Evolutionary conservation across 805 yeast species (phyloP), one percentile per base, ranked within the genome.

Genomic region (Lachancea dasiensis): DNA sequence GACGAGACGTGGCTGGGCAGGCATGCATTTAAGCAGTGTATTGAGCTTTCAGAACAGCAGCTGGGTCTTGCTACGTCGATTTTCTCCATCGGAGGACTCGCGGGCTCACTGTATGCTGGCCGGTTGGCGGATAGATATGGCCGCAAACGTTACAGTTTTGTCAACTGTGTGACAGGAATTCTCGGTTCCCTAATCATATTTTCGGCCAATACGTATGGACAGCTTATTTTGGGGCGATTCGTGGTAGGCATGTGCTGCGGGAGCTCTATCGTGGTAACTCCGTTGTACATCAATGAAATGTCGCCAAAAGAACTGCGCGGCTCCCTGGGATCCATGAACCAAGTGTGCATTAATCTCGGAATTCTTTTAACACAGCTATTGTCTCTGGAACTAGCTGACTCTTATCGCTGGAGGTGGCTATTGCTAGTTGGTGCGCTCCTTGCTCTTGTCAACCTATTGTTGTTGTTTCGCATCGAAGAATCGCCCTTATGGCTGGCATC

Each of bases 241-340:
- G 49, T 85, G 4, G 74, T 85, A 14, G 98, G 98, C 0, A 34
- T 86, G 2, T 95, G 84, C 1, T 94, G 96, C 6, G 98, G 98
- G 3, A 68, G 79, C 9, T 81, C 90, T 1, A 72, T 92, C 41
- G 97, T 92, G 3, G 77, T 84, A 13, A 81, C 87, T 0, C 95
- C 97, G 0, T 60, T 92, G 43, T 79, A 77, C 48, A 76, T 92
- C 50, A 81, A 79, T 54, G 95, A 87, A 60, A 71, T 87, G 8
- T 68, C 92, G 6, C 96, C 97, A 0, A 59, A 69, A 1, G 66
- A 66, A 3, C 61, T 73, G 44, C 74, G 81, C 34, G 97, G 97
- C 1, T 62, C 79, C 11, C 68, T 92, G 40, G 98, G 98, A 0
- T 74, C 95, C 13, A 79, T 86, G 84, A 84, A 83, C 45, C 98